Conservation (phyloP, 2,329 filamentous ascomycete genomes). For the Apiospora phragmitis region DNA sequence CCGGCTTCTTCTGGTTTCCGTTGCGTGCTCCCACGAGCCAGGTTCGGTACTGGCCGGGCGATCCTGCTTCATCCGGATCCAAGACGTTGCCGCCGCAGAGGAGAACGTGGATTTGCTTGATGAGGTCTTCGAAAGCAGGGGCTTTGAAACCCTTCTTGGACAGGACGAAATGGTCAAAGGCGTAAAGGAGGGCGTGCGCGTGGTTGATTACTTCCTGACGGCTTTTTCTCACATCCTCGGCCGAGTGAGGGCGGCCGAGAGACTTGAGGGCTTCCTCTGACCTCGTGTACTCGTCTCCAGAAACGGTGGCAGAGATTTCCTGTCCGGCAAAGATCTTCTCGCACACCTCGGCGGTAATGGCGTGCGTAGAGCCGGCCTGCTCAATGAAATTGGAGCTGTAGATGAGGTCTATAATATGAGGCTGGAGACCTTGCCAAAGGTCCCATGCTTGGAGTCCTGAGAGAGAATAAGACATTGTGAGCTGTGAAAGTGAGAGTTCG, state of each 20-base stretch:
- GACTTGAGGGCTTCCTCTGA: constrained; percentile 14
- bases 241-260: constrained; percentile 1
- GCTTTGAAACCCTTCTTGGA: constrained; percentile 11
- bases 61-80: constrained; percentile 38
- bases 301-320: constrained; percentile 10
- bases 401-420: constrained; percentile 14
- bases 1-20: constrained; percentile 13
- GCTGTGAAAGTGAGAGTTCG: not conserved
- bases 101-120: constrained; percentile 17
- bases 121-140: constrained; percentile 9
- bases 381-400: constrained; percentile 24
- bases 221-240: constrained; percentile 11
- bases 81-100: constrained; percentile 15
- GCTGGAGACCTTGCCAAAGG: not conserved
- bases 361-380: constrained; percentile 16
- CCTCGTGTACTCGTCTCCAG: constrained; percentile 15
- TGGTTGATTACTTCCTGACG: constrained; percentile 23
- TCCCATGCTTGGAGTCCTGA: not conserved
- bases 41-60: constrained; percentile 27
- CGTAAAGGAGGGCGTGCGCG: constrained; percentile 17
- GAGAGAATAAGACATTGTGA: not conserved
- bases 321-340: constrained; percentile 15
- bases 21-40: constrained; percentile 20
- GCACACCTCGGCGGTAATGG: constrained; percentile 18
- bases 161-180: constrained; percentile 17